Percentiles rank a stretch among this genome's conserved stretches.
Evolutionary conservation across 2,329 filamentous ascomycete species (phyloP).

Genomic region (Fusarium scirpi): DNA sequence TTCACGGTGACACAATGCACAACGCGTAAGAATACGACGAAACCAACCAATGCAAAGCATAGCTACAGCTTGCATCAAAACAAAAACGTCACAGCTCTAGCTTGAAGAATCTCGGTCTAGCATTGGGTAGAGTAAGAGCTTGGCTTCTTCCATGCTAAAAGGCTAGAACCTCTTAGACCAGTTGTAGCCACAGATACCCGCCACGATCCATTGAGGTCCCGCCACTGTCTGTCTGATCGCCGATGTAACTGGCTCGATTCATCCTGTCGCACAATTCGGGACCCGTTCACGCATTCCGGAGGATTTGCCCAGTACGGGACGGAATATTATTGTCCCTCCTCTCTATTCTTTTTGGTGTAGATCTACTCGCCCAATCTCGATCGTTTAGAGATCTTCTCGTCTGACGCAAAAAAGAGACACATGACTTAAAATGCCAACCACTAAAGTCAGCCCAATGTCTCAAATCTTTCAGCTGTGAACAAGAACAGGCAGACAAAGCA

Average conservation of each 20-base stretch:
- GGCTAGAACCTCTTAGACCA: constrained; percentile 17
- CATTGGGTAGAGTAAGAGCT: background rate
- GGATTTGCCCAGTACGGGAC: background rate
- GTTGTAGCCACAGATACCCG: constrained; percentile 16
- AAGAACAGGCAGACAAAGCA: background rate
- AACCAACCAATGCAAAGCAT: background rate
- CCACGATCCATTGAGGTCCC: background rate
- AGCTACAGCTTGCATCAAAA: constrained; percentile 2
- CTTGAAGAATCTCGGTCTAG: background rate
- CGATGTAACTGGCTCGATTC: background rate
- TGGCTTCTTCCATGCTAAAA: background rate
- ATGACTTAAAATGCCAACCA: constrained; percentile 9
- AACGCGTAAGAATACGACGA: constrained; percentile 2
- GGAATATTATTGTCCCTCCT: constrained; percentile 15
- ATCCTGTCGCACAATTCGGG: background rate
- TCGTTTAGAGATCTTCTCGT: constrained; percentile 26
- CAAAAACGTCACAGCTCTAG: constrained; percentile 21
- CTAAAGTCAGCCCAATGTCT: constrained; percentile 32
- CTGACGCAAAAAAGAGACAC: background rate
- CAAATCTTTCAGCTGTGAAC: constrained; percentile 9
- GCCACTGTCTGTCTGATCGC: background rate
- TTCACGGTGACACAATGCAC: constrained; percentile 1
- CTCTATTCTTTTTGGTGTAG: no score
- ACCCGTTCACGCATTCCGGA: background rate
- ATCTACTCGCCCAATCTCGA: constrained; percentile 33